These are phyloP conservation scores for Prunus davidiana DNA, from an alignment of 306 rosid genomes.

Conservation along the genomic window DNA sequence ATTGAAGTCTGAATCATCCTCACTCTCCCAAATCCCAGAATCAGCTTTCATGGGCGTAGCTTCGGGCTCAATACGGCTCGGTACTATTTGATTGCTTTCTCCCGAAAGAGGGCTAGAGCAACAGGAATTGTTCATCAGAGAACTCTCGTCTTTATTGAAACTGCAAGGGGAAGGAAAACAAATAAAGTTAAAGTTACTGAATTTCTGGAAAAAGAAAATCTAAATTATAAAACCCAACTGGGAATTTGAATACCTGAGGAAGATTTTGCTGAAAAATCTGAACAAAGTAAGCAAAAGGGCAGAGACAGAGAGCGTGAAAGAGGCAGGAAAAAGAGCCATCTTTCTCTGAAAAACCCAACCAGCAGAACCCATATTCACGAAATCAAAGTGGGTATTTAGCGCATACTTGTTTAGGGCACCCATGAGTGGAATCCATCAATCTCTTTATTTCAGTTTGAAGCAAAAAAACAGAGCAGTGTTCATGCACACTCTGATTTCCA, in stretches of 20 bases:
- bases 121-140: constrained; percentile 4
- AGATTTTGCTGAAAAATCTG: constrained; percentile 34
- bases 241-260: constrained; percentile 46
- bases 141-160: constrained; percentile 12
- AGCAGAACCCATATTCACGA: constrained; percentile 35
- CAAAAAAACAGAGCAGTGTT: constrained; percentile 44
- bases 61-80: constrained; percentile 16
- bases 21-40: constrained; percentile 5
- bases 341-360: constrained; percentile 28
- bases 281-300: constrained; percentile 46
- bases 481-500: constrained; percentile 43
- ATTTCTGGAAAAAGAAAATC: not conserved
- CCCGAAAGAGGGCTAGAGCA: not conserved
- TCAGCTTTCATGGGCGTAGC: not conserved
- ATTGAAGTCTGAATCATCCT: constrained; percentile 8
- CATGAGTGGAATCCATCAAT: constrained; percentile 26
- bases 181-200: no score
- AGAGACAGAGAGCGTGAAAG: constrained; percentile 44
- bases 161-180: constrained; percentile 32
- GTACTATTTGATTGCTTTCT: constrained; percentile 20
- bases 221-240: not conserved
- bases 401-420: not conserved
- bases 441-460: constrained; percentile 50
- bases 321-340: constrained; percentile 26
- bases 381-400: constrained; percentile 27